A percentile compares a stretch with the other conserved stretches of the same genome.
These are phyloP conservation scores for Lepidopterella palustris DNA, from an alignment of 495 filamentous ascomycete genomes.

Conservation along the genomic window DNA sequence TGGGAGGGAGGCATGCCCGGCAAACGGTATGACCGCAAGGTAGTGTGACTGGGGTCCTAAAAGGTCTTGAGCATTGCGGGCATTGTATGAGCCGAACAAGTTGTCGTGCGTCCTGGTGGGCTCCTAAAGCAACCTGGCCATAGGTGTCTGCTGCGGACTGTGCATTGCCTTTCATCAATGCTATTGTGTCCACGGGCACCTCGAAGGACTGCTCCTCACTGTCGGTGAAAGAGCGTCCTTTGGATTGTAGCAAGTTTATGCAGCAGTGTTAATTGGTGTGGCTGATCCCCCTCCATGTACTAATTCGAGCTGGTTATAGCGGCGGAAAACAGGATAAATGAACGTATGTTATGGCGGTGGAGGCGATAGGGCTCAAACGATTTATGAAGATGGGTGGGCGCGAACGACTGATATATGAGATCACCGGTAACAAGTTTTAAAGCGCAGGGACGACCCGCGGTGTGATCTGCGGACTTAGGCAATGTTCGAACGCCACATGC, in stretches of 20 bases:
- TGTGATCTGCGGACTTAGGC: background rate
- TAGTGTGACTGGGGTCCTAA: conserved; percentile 63
- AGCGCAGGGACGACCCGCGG: background rate
- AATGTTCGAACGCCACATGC: background rate
- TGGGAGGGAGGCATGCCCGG: conserved; percentile 61
- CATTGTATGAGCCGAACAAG: conserved; percentile 72
- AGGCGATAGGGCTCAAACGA: background rate
- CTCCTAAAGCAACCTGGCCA: conserved; percentile 32
- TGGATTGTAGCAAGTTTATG: conserved; percentile 11
- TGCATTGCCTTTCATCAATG: conserved; percentile 22
- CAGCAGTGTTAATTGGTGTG: background rate
- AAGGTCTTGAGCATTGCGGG: conserved; percentile 60
- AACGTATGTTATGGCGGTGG: background rate
- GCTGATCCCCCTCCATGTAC: conserved; percentile 5
- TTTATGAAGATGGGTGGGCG: background rate
- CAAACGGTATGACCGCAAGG: conserved; percentile 81
- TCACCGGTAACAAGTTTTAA: no score
- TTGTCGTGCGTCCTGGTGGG: conserved; percentile 46
- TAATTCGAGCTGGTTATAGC: background rate
- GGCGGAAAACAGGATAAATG: background rate
- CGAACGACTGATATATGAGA: no score
- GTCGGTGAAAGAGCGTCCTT: conserved; percentile 13
- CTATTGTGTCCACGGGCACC: conserved; percentile 9
- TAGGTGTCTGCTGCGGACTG: background rate
- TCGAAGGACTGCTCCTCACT: conserved; percentile 21